These are phyloP conservation scores for Mallotus nudiflorus DNA, from an alignment of 345 rosid species.

Conservation along the genomic window DNA sequence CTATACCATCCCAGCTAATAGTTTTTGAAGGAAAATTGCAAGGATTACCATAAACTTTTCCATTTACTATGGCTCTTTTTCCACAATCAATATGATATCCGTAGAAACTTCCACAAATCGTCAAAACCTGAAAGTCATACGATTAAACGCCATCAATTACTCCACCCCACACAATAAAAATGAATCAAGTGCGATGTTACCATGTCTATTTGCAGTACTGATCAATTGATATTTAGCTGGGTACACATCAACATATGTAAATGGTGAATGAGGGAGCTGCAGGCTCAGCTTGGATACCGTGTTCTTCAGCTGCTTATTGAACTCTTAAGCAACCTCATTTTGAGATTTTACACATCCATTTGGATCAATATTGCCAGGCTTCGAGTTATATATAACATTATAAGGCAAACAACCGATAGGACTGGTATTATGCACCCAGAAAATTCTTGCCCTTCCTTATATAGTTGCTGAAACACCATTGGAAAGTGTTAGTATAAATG, in stretches of 20 bases:
- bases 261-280: conserved; percentile 45
- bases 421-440: conserved; percentile 82
- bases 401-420: conserved; percentile 79
- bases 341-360: conserved; percentile 60
- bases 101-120: conserved; percentile 59
- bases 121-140: conserved; percentile 60
- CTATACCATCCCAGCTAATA: conserved; percentile 84
- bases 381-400: conserved; percentile 27
- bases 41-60: conserved; percentile 62
- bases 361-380: conserved; percentile 42
- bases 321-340: conserved; percentile 61
- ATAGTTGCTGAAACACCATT: conserved; percentile 45
- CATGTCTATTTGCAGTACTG: conserved; percentile 46
- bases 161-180: too few relatives aligned
- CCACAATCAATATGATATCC: conserved; percentile 70
- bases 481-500: background rate
- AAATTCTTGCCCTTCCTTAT: conserved; percentile 68
- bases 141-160: background rate
- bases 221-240: conserved; percentile 59
- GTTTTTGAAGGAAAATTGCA: conserved; percentile 52
- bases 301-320: conserved; percentile 64
- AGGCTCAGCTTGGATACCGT: conserved; percentile 38
- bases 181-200: conserved; percentile 27
- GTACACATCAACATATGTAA: conserved; percentile 69
- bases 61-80: conserved; percentile 54